Evolutionary conservation across 2,329 filamentous ascomycete species (phyloP), one percentile per base, ranked within the genome.

Genomic region (Dissoconium aciculare): DNA sequence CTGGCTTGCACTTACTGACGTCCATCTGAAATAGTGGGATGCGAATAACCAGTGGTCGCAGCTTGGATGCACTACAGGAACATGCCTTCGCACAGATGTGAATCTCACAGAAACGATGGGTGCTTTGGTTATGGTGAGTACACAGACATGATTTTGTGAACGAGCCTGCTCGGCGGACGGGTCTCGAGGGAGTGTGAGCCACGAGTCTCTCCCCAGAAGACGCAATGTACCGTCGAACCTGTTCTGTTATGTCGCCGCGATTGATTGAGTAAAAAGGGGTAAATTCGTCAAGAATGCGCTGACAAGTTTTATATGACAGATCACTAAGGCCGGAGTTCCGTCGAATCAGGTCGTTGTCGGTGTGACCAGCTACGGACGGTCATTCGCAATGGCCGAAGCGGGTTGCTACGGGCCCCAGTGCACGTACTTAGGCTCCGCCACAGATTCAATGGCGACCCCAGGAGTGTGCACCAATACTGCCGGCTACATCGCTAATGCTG

Each of bases 321-420:
- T 41, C 9, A 40, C 37, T 1, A 42, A 42, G 17, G 37, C 39
- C 13, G 39, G 39, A n/a, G 37, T 42, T 3, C 37, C 34, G 3
- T n/a, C 28, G 3, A 34, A 40, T 23, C 31, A 46, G 57, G 13
- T 60, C 57, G 35, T 24, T 41, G 25, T 59, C 53, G 1, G 55
- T 54, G 33, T 57, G 49, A 0, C 34, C 36, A 9, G 35, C 50
- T 10, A 42, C 56, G 5, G 39, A 43, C 16, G 59, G 55, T 49
- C 47, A 58, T 30, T 62, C 57, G 54, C 57, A 8, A 54, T 59
- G 38, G 41, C 47, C 14, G 23, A 27, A 21, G 24, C 36, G 3
- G 33, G 28, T 12, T 57, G 55, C 34, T 31, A 17, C 9, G 40
- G 35, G 1, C 38, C 38, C 3, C 37, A 31, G 14, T 54, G 50